Conservation (phyloP, 1,284 basidiomycete species). For the Calocybe gambosa region DNA sequence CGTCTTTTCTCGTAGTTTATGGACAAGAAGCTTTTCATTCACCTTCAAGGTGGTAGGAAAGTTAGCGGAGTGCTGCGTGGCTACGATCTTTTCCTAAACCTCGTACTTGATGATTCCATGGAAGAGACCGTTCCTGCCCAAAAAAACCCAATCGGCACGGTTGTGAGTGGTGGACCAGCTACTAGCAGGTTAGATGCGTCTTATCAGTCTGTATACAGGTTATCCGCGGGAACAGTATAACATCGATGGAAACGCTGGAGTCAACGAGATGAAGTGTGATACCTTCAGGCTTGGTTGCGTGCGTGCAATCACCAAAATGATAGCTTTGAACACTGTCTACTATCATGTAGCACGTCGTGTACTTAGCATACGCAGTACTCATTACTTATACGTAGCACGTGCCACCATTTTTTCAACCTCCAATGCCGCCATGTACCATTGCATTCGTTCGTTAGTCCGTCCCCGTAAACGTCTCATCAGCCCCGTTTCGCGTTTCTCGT, state of each 20-base stretch:
- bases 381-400: neutral
- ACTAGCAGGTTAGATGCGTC: neutral
- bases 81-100: conserved; percentile 98
- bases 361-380: no score
- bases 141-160: conserved; percentile 85
- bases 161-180: conserved; percentile 49
- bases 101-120: conserved; percentile 92
- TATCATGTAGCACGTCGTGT: no score
- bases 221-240: conserved; percentile 91
- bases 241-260: conserved; percentile 84
- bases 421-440: conserved; percentile 10
- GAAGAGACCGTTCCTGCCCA: conserved; percentile 91
- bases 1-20: conserved; percentile 66
- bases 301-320: neutral
- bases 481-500: conserved; percentile 8
- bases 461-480: conserved; percentile 7
- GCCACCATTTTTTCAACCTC: neutral
- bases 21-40: conserved; percentile 95
- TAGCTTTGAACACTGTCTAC: no score
- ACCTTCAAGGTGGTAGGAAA: conserved; percentile 94
- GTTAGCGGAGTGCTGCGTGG: conserved; percentile 94
- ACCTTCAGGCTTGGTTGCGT: no score
- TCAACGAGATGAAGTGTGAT: conserved; percentile 39
- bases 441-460: conserved; percentile 8
- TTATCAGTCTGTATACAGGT: conserved; percentile 48